A percentile compares a stretch with the other conserved stretches of the same genome.
Evolutionary conservation across 2,329 filamentous ascomycete species (phyloP).

Genomic region (Incumbomyces lentus): DNA sequence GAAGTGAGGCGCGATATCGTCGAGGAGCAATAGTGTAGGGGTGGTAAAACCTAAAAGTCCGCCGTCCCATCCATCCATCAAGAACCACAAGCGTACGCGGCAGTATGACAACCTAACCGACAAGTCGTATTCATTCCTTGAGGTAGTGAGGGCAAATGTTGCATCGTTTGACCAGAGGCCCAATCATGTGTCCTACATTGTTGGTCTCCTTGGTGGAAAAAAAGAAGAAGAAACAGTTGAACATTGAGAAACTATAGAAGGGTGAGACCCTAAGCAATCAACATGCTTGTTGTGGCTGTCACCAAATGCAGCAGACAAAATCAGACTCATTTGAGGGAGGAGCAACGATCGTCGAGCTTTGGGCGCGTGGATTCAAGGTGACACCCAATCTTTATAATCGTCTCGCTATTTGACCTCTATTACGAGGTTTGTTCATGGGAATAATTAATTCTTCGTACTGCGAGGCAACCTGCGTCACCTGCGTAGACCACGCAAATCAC

Average conservation of each 20-base stretch:
- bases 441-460: conserved; percentile 64
- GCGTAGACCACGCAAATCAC: conserved; percentile 72
- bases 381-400: conserved; percentile 79
- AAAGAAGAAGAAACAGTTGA: too few relatives aligned
- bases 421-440: conserved; percentile 56
- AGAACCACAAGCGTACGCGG: conserved; percentile 41
- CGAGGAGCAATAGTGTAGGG: conserved; percentile 3
- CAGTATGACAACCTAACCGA: conserved; percentile 62
- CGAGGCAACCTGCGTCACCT: conserved; percentile 62
- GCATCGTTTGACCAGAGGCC: conserved; percentile 53
- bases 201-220: too few relatives aligned
- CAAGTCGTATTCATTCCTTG: conserved; percentile 46
- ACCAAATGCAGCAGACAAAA: too few relatives aligned
- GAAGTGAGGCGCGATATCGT: conserved; percentile 10
- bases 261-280: too few relatives aligned
- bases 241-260: too few relatives aligned
- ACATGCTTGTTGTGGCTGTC: too few relatives aligned
- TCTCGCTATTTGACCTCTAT: conserved; percentile 57
- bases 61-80: background rate
- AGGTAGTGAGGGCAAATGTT: conserved; percentile 42
- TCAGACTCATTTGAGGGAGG: conserved; percentile 53
- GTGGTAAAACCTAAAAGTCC: conserved; percentile 4
- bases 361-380: conserved; percentile 72
- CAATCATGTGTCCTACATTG: conserved; percentile 68
- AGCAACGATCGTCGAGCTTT: conserved; percentile 55